Percentiles rank a stretch among this genome's conserved stretches.
Conservation (phyloP, 1,284 basidiomycete genomes). For the Leucoagaricus sp. region DNA sequence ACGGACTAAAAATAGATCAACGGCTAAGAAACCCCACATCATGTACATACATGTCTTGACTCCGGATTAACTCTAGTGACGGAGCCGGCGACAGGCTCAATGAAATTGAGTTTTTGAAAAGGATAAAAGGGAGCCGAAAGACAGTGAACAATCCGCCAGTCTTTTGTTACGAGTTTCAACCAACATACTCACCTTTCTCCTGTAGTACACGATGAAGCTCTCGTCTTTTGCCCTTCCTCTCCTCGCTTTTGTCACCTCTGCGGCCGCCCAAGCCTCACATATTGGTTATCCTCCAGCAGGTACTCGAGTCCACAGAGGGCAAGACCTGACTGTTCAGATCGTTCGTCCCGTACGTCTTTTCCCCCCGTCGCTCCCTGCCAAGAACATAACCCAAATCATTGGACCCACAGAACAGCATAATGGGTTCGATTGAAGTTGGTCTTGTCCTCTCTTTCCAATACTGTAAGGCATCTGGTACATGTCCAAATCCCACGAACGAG, state of each 20-base stretch:
- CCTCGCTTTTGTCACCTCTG: slow-evolving; percentile 20
- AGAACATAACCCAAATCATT: background rate
- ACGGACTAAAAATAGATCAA: too few relatives aligned
- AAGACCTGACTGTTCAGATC: slow-evolving; percentile 25
- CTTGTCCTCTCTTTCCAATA: slow-evolving; percentile 28
- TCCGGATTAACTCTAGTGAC: too few relatives aligned
- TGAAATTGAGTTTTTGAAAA: too few relatives aligned
- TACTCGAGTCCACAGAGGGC: slow-evolving; percentile 19
- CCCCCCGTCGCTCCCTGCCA: background rate
- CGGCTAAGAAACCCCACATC: too few relatives aligned
- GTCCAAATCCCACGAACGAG: slow-evolving; percentile 20
- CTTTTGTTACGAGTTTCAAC: too few relatives aligned
- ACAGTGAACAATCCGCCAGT: too few relatives aligned
- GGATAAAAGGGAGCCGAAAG: too few relatives aligned
- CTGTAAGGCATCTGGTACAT: slow-evolving; percentile 17
- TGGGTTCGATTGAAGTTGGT: slow-evolving; percentile 30
- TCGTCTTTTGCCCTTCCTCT: slow-evolving; percentile 3
- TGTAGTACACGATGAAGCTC: background rate
- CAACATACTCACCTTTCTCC: too few relatives aligned
- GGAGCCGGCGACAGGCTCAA: too few relatives aligned
- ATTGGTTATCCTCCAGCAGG: slow-evolving; percentile 24
- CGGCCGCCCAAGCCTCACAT: slow-evolving; percentile 21
- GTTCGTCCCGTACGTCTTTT: slow-evolving; percentile 23
- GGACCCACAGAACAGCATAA: slow-evolving; percentile 26
- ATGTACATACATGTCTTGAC: too few relatives aligned